Percentiles rank a stretch among this genome's conserved stretches.
phyloP scores from a whole-genome alignment of 1,284 basidiomycete species.

The Hemileia vastatrix region DNA sequence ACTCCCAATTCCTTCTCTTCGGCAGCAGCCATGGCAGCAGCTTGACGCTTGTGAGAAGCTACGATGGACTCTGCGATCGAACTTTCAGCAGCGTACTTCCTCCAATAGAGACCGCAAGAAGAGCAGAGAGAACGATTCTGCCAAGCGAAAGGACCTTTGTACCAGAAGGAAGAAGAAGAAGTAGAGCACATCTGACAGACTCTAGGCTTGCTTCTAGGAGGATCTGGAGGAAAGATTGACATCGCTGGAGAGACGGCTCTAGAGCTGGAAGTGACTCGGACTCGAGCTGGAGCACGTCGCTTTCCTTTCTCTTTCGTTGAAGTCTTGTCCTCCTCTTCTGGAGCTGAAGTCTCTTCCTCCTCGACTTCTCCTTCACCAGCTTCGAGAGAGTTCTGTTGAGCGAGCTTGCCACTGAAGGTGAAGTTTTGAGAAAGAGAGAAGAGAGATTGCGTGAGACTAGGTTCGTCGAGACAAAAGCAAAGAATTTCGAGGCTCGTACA shows the following conservation, averaged over 20 bases:
- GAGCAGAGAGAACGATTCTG: slow-evolving; percentile 36
- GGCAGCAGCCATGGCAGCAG: slow-evolving; percentile 24
- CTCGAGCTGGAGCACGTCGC: slow-evolving; percentile 6
- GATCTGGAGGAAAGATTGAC: slow-evolving; percentile 24
- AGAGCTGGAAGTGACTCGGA: slow-evolving; percentile 28
- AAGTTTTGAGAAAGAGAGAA: not conserved
- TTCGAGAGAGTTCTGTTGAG: slow-evolving; percentile 24
- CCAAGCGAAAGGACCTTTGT: slow-evolving; percentile 34
- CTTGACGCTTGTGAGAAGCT: slow-evolving; percentile 31
- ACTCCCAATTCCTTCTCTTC: slow-evolving; percentile 32
- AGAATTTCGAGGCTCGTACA: slow-evolving; percentile 20
- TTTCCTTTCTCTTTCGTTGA: not conserved
- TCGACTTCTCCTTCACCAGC: slow-evolving; percentile 19
- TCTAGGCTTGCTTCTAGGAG: not conserved
- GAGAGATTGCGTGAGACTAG: not conserved
- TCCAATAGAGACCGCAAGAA: slow-evolving; percentile 41
- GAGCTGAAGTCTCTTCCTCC: slow-evolving; percentile 2
- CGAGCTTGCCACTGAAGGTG: not conserved
- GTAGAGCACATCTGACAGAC: slow-evolving; percentile 38
- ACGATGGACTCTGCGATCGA: slow-evolving; percentile 26
- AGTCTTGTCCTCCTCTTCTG: slow-evolving; percentile 1
- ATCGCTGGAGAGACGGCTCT: slow-evolving; percentile 35
- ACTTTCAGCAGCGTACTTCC: slow-evolving; percentile 40
- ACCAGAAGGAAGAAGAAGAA: slow-evolving; percentile 34
- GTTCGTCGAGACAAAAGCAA: not conserved